Evolutionary conservation across 306 rosid species (phyloP), one percentile per base, ranked within the genome.

Genomic region (Cyclanthera cordifolia): DNA sequence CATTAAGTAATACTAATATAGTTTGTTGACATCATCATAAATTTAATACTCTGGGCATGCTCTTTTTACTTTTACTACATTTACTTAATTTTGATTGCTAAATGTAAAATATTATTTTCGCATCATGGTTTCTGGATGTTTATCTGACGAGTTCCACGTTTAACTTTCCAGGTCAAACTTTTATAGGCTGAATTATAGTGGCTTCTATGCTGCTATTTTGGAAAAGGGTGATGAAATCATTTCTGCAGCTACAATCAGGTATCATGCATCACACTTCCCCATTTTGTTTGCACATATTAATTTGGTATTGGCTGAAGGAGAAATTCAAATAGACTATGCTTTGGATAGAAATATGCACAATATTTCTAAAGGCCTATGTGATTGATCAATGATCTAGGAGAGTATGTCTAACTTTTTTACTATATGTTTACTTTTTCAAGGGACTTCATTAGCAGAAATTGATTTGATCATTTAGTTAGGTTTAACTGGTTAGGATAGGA

Each of bases 161-260:
- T 69, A 30, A 50, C 19, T 61, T 82, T 82, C 28, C 82, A 94
- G 99, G 69, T 94, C 99, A 67, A 94, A 94, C 84, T 94, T 94
- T 77, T 85, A 78, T 79, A 85, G 99, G 70, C 79, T 94, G 79
- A 94, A 76, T 72, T 94, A 83, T 63, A 68, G 82, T 81, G 97
- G 97, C 74, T 94, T 94, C 83, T 94, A 88, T 74, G 79, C 99
- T 71, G 99, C 88, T 71, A 81, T 90, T 73, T 82, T 94, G 85
- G 99, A 94, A 84, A 82, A 86, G 75, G 99, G 99, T 57, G 99
- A 90, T 85, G 99, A 94, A 76, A 82, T 94, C 67, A 82, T 90
- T 67, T 87, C 85, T 75, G 97, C 91, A 24, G 99, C 99, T 75
- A 88, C 96, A 72, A 66, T 94, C 80, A 88, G 99, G 99, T 89